phyloP scores from a whole-genome alignment of 345 rosid species.

The Brassica carinata region DNA sequence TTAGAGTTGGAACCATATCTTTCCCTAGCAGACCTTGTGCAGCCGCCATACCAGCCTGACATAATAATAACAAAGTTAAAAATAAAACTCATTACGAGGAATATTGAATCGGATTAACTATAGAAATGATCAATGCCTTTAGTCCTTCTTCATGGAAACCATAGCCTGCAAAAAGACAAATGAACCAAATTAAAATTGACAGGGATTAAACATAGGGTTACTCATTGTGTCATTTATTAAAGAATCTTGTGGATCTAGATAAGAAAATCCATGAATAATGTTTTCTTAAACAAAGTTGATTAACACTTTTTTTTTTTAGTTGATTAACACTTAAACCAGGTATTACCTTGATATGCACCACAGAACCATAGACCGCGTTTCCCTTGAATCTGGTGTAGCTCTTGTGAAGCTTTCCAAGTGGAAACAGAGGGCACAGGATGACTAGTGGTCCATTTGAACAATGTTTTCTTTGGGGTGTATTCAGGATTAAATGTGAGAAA shows the following conservation, averaged over 20 bases:
- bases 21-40: slow-evolving; percentile 60
- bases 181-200: background rate
- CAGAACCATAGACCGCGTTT: slow-evolving; percentile 78
- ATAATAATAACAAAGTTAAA: background rate
- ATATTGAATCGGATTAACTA: background rate
- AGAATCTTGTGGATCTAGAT: background rate
- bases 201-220: background rate
- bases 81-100: background rate
- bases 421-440: slow-evolving; percentile 81
- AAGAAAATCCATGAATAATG: no score
- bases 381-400: slow-evolving; percentile 67
- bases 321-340: background rate
- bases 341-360: slow-evolving; percentile 75
- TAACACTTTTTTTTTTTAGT: background rate
- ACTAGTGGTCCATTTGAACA: slow-evolving; percentile 68
- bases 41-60: slow-evolving; percentile 62
- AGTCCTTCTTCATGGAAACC: slow-evolving; percentile 90
- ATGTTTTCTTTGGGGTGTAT: slow-evolving; percentile 49
- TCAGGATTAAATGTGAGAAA: slow-evolving; percentile 73
- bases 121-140: slow-evolving; percentile 48
- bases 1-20: slow-evolving; percentile 36
- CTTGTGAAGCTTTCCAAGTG: slow-evolving; percentile 66
- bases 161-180: slow-evolving; percentile 46
- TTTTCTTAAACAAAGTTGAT: background rate
- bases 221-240: background rate